Base-by-base conservation (phyloP, 176 grass and related monocot species). In the Rhynchospora tenuis region DNA sequence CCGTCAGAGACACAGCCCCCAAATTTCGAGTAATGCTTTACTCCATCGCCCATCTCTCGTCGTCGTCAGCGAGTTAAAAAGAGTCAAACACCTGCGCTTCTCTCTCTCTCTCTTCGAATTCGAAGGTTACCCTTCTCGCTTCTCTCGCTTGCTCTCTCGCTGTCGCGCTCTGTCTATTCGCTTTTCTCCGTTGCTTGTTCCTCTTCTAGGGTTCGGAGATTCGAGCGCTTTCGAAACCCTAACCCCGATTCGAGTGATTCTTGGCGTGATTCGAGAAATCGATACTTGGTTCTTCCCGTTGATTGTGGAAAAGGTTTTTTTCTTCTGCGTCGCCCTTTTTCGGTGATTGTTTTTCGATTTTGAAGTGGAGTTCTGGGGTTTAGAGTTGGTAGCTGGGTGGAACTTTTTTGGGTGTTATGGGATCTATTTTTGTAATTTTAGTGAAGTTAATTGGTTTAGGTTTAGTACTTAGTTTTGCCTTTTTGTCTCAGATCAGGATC, bases 191-290 rank as follows among this genome's bases (percentile, higher is more conserved):
- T 70, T 68, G n/a, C 23, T 59, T 15, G 17, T 61, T 16, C 45
- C 43, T 14, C 31, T 80, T 81, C 74, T 79, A 86, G 73, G 73
- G 84, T 86, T 86, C 84, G 59, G 9, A 24, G 58, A 86, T 85
- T 78, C 47, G 60, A 73, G 64, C 69, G 48, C 84, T 78, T 19
- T 6, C 57, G 84, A 86, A 86, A 86, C 84, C 84, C 84, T 81
- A 86, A 57, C 84, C 31, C 64, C 50, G 74, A 79, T 69, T 80
- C 43, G 73, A 13, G 26, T 43, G 48, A 58, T 54, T 54, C 82
- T 46, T 59, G 19, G 33, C 27, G 67, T 74, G 48, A 59, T 68
- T 59, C 66, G 7, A 22, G 52, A 8, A n/a, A 59, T 56, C 20
- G 59, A 23, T n/a, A 61, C 33, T 84, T 59, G 24, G 12, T 27